phyloP scores from a whole-genome alignment of 805 yeast species.

The Yarrowia deformans region DNA sequence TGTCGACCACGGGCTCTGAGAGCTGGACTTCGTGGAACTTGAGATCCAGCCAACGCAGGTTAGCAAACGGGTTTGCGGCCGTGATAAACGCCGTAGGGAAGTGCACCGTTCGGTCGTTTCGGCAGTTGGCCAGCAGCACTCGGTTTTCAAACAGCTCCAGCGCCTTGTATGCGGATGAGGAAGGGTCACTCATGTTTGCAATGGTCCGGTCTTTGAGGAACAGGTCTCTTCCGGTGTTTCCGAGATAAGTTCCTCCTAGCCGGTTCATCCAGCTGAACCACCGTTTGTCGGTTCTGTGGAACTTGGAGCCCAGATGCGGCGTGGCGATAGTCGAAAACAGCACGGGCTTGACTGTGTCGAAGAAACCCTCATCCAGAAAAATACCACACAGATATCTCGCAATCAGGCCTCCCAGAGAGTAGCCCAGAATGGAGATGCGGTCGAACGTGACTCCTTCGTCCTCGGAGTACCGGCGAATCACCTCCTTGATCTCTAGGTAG shows the following conservation, averaged over 20 bases:
- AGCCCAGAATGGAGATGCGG: conserved; percentile 79
- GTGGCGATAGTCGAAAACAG: conserved; percentile 75
- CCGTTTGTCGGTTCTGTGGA: conserved; percentile 53
- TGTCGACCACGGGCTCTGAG: conserved; percentile 23
- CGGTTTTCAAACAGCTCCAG: conserved; percentile 64
- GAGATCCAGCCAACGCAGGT: conserved; percentile 56
- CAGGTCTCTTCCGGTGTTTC: conserved; percentile 77
- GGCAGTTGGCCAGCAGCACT: conserved; percentile 72
- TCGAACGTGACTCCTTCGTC: conserved; percentile 54
- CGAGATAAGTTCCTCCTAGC: conserved; percentile 62
- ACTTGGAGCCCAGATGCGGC: conserved; percentile 72
- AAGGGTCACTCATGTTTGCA: conserved; percentile 61
- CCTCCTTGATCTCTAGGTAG: conserved; percentile 54
- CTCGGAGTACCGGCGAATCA: conserved; percentile 49
- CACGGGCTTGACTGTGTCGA: conserved; percentile 65
- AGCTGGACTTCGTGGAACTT: conserved; percentile 43
- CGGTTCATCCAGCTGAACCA: conserved; percentile 55
- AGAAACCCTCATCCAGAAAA: conserved; percentile 59
- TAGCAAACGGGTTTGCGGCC: conserved; percentile 73
- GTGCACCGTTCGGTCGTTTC: conserved; percentile 86
- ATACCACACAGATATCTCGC: conserved; percentile 80
- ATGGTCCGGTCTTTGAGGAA: conserved; percentile 64
- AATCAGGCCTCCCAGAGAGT: conserved; percentile 88
- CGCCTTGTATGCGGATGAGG: conserved; percentile 59
- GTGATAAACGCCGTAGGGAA: conserved; percentile 85